These are phyloP conservation scores for Lenzites betulinus DNA, from an alignment of 768 basidiomycete genomes.

Conservation along the genomic window DNA sequence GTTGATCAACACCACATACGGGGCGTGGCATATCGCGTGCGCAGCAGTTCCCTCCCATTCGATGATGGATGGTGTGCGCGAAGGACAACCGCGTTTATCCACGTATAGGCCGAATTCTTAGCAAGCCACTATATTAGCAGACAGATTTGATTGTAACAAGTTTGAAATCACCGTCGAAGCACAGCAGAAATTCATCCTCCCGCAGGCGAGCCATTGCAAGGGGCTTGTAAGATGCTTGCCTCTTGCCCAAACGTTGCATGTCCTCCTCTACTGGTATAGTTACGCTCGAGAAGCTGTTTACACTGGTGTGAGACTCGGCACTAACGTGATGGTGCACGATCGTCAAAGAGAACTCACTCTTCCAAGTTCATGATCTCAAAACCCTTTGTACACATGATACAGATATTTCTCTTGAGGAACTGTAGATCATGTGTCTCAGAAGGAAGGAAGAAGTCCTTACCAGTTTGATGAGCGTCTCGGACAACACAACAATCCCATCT, in stretches of 20 bases:
- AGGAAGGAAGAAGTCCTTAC: slow-evolving; percentile 81
- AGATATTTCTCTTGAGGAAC: slow-evolving; percentile 18
- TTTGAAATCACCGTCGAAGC: slow-evolving; percentile 43
- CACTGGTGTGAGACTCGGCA: slow-evolving; percentile 30
- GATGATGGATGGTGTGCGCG: slow-evolving; percentile 39
- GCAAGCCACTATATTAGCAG: not conserved
- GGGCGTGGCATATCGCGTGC: slow-evolving; percentile 49
- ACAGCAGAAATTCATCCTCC: slow-evolving; percentile 52
- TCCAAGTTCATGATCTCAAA: slow-evolving; percentile 19
- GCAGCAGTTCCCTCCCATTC: slow-evolving; percentile 54
- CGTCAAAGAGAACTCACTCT: not conserved
- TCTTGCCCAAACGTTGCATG: slow-evolving; percentile 37
- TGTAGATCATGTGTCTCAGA: slow-evolving; percentile 69
- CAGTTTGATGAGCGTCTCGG: not conserved
- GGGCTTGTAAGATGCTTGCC: slow-evolving; percentile 43
- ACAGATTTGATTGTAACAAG: too few relatives aligned
- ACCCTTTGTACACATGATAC: slow-evolving; percentile 9
- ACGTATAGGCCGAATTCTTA: slow-evolving; percentile 50
- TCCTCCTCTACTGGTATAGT: slow-evolving; percentile 47
- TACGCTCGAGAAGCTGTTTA: slow-evolving; percentile 38
- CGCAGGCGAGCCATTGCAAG: slow-evolving; percentile 53
- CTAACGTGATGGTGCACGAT: not conserved
- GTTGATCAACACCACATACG: slow-evolving; percentile 47
- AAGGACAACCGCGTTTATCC: slow-evolving; percentile 49
- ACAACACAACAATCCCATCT: too few relatives aligned